A percentile compares a stretch with the other conserved stretches of the same genome.
These are phyloP conservation scores for Thelonectria discophora DNA, from an alignment of 2,329 filamentous ascomycete genomes.

Conservation along the genomic window DNA sequence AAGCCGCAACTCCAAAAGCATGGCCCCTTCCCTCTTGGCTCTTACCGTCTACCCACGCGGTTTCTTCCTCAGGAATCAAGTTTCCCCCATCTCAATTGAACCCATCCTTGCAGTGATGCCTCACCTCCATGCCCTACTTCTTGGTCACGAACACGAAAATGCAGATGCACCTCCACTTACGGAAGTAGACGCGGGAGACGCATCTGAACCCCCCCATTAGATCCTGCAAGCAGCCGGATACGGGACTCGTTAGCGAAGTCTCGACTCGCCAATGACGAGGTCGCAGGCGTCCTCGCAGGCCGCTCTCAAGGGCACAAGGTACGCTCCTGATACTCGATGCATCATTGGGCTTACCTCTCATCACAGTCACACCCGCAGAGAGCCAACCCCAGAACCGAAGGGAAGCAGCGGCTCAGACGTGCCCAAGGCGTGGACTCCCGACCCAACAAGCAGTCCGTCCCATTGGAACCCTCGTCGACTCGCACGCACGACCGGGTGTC, in stretches of 20 bases:
- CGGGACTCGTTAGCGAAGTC: conserved; percentile 33
- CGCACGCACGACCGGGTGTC: conserved; percentile 35
- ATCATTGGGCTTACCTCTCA: conserved; percentile 13
- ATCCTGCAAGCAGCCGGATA: conserved; percentile 36
- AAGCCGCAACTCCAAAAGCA: not conserved
- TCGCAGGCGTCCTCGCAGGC: conserved; percentile 13
- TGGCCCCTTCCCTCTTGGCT: not conserved
- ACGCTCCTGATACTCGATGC: conserved; percentile 14
- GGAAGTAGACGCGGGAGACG: conserved; percentile 17
- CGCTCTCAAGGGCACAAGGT: conserved; percentile 7
- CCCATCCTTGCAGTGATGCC: too few species aligned
- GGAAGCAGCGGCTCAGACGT: conserved; percentile 11
- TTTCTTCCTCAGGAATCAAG: conserved; percentile 2
- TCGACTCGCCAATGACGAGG: not conserved
- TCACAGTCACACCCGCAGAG: conserved; percentile 12
- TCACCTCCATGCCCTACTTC: not conserved
- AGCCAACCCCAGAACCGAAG: conserved; percentile 1
- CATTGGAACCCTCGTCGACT: conserved; percentile 36
- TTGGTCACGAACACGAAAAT: not conserved
- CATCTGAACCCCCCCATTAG: conserved; percentile 2
- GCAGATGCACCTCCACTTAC: conserved; percentile 9
- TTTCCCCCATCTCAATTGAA: not conserved
- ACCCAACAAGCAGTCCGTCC: conserved; percentile 33
- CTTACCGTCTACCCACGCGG: not conserved
- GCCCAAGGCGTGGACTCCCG: conserved; percentile 25